These are phyloP conservation scores for Scopulariopsis brevicaulis DNA, from an alignment of 2,329 filamentous ascomycete species.

Conservation along the genomic window DNA sequence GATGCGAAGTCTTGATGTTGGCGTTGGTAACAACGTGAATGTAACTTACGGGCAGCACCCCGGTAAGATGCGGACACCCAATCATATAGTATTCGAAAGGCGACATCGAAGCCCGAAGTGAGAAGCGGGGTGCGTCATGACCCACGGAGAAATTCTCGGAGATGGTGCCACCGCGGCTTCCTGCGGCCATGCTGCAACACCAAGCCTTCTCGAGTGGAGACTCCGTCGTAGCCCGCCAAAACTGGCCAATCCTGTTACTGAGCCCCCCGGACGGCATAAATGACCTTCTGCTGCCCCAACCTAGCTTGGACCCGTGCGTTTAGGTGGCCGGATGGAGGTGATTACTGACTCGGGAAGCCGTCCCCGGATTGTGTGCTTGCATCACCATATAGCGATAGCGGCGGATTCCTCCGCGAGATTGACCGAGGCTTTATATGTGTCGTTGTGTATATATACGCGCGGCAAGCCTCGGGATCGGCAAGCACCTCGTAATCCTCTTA, in stretches of 20 bases:
- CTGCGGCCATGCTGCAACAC: too few relatives aligned
- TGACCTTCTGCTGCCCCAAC: background rate
- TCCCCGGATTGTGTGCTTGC: background rate
- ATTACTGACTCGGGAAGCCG: background rate
- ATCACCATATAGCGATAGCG: background rate
- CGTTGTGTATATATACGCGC: background rate
- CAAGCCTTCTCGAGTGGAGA: too few relatives aligned
- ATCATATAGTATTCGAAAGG: slow-evolving; percentile 17
- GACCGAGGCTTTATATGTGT: background rate
- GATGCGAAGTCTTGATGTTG: too few relatives aligned
- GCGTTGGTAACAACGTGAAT: too few relatives aligned
- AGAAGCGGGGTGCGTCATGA: background rate
- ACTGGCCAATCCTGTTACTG: too few relatives aligned
- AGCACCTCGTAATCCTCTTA: background rate
- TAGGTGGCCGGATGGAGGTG: background rate
- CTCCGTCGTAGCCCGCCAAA: too few relatives aligned
- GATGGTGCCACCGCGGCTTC: background rate
- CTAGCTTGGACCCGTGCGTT: background rate
- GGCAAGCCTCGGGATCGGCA: too few relatives aligned
- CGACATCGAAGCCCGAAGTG: slow-evolving; percentile 16
- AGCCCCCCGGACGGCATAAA: too few relatives aligned
- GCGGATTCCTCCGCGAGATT: background rate
- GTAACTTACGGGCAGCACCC: too few relatives aligned
- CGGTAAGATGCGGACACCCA: background rate
- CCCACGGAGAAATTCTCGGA: slow-evolving; percentile 20